Conservation (phyloP, 1,284 basidiomycete species). For the Rhodotorula glutinis region DNA sequence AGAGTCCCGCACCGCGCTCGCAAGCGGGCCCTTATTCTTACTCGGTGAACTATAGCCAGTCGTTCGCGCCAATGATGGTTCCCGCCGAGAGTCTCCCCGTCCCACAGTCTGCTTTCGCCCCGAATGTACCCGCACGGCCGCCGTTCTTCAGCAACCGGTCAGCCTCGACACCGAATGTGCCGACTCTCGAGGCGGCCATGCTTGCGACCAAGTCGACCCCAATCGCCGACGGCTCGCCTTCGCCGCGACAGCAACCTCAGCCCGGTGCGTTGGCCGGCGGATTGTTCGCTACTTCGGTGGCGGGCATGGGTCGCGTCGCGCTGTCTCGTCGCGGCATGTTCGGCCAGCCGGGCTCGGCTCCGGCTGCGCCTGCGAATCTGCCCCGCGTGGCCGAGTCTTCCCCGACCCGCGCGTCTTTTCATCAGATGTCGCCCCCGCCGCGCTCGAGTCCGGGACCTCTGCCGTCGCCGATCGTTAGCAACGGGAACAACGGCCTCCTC, state of each 20-base stretch:
- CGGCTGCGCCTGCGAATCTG: background rate
- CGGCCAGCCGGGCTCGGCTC: conserved; percentile 8
- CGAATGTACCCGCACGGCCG: background rate
- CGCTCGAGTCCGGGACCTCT: conserved; percentile 1
- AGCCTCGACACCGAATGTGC: conserved; percentile 1
- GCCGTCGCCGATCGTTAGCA: background rate
- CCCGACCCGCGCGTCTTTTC: background rate
- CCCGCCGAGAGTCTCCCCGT: background rate
- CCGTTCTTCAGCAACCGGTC: background rate
- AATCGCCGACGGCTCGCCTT: background rate
- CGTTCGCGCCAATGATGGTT: background rate
- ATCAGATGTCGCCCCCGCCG: background rate
- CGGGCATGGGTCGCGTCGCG: conserved; percentile 41
- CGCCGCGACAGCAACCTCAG: too few relatives aligned
- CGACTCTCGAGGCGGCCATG: background rate
- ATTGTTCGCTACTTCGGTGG: conserved; percentile 27
- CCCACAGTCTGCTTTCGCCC: too few relatives aligned
- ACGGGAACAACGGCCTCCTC: conserved; percentile 4
- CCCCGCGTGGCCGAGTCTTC: background rate
- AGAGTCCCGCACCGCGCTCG: background rate
- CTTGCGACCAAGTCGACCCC: background rate
- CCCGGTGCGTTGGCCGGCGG: background rate
- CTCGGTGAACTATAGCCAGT: background rate
- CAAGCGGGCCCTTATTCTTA: background rate
- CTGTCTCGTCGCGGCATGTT: conserved; percentile 26